Conservation (phyloP, 208 protist genomes). For the Acanthamoeba triangularis region DNA sequence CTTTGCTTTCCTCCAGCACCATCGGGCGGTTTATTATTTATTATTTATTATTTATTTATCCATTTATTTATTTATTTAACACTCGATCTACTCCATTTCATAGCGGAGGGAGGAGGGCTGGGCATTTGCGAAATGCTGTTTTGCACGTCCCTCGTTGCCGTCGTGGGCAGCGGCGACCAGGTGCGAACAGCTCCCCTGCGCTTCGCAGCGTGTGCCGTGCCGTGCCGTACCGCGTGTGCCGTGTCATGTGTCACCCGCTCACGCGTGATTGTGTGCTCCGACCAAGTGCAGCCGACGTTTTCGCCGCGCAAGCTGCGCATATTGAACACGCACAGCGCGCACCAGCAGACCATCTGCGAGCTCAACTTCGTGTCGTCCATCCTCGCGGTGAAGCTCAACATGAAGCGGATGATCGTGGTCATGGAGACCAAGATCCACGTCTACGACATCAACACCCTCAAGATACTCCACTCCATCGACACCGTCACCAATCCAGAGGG, state of each 20-base stretch:
- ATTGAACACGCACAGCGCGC: slow-evolving; percentile 68
- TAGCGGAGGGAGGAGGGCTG: slow-evolving; percentile 57
- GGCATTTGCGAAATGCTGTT: slow-evolving; percentile 77
- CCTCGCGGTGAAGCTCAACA: too few species aligned
- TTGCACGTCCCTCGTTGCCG: slow-evolving; percentile 74
- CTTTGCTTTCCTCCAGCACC: too few species aligned
- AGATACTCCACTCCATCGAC: slow-evolving; percentile 78
- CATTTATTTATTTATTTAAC: too few species aligned
- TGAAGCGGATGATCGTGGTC: slow-evolving; percentile 79
- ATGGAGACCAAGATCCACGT: slow-evolving; percentile 84
- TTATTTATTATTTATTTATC: too few species aligned
- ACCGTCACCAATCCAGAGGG: slow-evolving; percentile 76
- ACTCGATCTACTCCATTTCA: too few species aligned
- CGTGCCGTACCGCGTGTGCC: too few species aligned
- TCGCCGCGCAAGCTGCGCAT: slow-evolving; percentile 74
- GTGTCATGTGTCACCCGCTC: too few species aligned
- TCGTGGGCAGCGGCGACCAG: slow-evolving; percentile 67
- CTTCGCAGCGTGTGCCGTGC: too few species aligned
- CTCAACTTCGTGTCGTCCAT: slow-evolving; percentile 77
- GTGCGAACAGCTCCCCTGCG: too few species aligned
- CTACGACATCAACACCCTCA: slow-evolving; percentile 72
- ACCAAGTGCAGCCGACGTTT: slow-evolving; percentile 46
- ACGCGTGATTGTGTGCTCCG: too few species aligned
- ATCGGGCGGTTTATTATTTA: too few species aligned
- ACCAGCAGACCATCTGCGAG: slow-evolving; percentile 72